phyloP scores from a whole-genome alignment of 805 yeast species.

The Wickerhamiella sergipiensis region DNA sequence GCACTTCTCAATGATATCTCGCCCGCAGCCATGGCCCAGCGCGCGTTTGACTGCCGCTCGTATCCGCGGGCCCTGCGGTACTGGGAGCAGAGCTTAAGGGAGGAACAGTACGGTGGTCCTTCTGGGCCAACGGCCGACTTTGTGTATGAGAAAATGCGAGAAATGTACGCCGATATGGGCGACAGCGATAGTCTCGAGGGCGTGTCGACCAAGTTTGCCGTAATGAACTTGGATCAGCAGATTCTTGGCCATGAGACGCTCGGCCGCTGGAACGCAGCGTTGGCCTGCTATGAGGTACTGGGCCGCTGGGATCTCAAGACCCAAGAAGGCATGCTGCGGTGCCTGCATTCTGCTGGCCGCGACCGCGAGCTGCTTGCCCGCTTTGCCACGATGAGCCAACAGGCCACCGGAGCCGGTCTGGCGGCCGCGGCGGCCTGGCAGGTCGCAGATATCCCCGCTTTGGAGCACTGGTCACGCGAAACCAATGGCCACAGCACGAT shows the following conservation, averaged over 20 bases:
- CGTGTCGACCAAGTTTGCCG: conserved; percentile 50
- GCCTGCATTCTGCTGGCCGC: conserved; percentile 63
- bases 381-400: conserved; percentile 22
- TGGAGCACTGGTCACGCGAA: background rate
- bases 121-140: conserved; percentile 16
- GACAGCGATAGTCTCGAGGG: conserved; percentile 89
- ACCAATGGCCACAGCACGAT: background rate
- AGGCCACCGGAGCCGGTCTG: conserved; percentile 30
- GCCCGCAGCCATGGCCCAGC: conserved; percentile 52
- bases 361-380: conserved; percentile 50
- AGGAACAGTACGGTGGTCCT: conserved; percentile 13
- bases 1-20: conserved; percentile 31
- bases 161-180: conserved; percentile 73
- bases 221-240: conserved; percentile 58
- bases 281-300: conserved; percentile 60
- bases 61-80: conserved; percentile 80
- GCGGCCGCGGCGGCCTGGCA: conserved; percentile 68
- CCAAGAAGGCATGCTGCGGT: conserved; percentile 48
- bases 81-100: conserved; percentile 60
- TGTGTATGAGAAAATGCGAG: conserved; percentile 34
- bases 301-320: conserved; percentile 22
- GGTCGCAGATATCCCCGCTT: conserved; percentile 37
- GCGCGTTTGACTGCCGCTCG: conserved; percentile 72
- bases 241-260: conserved; percentile 70
- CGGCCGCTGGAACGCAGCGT: conserved; percentile 76